Evolutionary conservation across 1,284 basidiomycete genomes (phyloP).

Genomic region (Apiotrichum gracile): DNA sequence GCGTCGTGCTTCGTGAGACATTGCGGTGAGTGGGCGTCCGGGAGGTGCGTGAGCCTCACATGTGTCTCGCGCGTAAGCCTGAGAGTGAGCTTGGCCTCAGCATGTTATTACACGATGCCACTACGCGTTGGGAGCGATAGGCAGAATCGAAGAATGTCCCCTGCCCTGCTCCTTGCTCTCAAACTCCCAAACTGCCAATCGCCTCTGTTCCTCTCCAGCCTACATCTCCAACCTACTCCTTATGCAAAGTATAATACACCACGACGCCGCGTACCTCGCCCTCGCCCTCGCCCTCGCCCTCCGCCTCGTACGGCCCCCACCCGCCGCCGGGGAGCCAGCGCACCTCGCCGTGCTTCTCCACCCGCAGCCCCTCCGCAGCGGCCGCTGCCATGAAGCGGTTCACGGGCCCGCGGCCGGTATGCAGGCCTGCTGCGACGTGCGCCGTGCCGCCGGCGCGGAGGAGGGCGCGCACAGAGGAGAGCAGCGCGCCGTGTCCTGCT

Average conservation of each 20-base stretch:
- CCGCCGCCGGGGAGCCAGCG: conserved; percentile 27
- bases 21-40: too few species aligned
- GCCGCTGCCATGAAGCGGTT: conserved; percentile 33
- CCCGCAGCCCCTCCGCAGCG: conserved; percentile 13
- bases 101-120: too few species aligned
- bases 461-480: conserved; percentile 32
- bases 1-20: too few species aligned
- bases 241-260: conserved; percentile 31
- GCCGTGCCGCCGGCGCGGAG: conserved; percentile 25
- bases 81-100: too few species aligned
- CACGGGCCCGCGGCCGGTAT: conserved; percentile 42
- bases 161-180: too few species aligned
- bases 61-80: too few species aligned
- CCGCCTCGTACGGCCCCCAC: conserved; percentile 24
- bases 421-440: conserved; percentile 41
- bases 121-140: too few species aligned
- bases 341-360: conserved; percentile 21
- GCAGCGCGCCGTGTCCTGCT: conserved; percentile 29
- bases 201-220: neutral
- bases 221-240: neutral
- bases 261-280: conserved; percentile 44
- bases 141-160: neutral
- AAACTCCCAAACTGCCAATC: too few species aligned
- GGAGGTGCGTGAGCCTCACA: too few species aligned
- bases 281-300: neutral